Conservation (phyloP, 2,329 filamentous ascomycete species). For the Stagonosporopsis tanaceti region DNA sequence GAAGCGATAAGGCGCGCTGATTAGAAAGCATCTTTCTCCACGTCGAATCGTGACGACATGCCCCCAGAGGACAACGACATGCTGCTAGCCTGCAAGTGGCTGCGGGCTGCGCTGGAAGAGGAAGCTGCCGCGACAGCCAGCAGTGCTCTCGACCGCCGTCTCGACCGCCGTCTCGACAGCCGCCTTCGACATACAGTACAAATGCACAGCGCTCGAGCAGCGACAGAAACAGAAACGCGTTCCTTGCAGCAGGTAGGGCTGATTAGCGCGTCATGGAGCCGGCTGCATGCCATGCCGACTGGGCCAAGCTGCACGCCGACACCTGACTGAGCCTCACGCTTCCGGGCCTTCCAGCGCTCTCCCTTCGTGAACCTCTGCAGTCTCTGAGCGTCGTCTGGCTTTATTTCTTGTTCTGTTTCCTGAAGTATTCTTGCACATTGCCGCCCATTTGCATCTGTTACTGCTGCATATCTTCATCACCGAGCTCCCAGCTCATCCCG, state of each 20-base stretch:
- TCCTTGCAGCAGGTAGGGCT: constrained; percentile 6
- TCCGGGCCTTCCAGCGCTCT: constrained; percentile 9
- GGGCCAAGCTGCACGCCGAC: background rate
- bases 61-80: constrained; percentile 12
- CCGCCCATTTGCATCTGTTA: background rate
- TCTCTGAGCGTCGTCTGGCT: background rate
- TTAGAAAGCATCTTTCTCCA: constrained; percentile 31
- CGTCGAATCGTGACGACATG: constrained; percentile 29
- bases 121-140: constrained; percentile 1
- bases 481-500: constrained; percentile 2
- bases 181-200: no score
- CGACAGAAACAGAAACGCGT: background rate
- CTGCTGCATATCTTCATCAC: background rate
- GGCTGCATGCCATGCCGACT: constrained; percentile 6
- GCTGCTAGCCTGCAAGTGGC: constrained; percentile 22
- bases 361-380: background rate
- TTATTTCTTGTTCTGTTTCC: background rate
- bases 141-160: background rate
- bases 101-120: constrained; percentile 4
- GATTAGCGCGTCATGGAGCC: constrained; percentile 11
- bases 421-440: background rate
- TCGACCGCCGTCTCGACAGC: no score
- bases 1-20: constrained; percentile 34
- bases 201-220: no score
- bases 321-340: constrained; percentile 12